Conservation (phyloP, 495 filamentous ascomycete species). For the Penicillium soppii region DNA sequence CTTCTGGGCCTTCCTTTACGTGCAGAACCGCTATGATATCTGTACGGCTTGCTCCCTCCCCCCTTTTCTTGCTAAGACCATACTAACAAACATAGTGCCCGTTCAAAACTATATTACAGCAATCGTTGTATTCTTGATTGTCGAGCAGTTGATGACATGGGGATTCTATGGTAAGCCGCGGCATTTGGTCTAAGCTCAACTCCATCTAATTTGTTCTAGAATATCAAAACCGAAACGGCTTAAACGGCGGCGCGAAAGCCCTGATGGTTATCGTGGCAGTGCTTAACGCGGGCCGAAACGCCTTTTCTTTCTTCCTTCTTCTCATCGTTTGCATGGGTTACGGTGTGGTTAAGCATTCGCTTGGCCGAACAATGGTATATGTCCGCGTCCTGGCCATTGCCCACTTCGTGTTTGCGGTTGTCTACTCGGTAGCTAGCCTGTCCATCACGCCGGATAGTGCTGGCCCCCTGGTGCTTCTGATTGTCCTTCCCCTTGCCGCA, state of each 20-base stretch:
- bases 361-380: slow-evolving; percentile 91
- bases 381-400: slow-evolving; percentile 86
- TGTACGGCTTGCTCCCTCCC: slow-evolving; percentile 44
- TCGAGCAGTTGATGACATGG: slow-evolving; percentile 98
- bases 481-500: slow-evolving; percentile 87
- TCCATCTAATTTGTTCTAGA: slow-evolving; percentile 49
- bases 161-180: slow-evolving; percentile 72
- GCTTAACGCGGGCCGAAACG: slow-evolving; percentile 90
- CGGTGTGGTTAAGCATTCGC: slow-evolving; percentile 91
- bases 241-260: slow-evolving; percentile 74
- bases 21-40: slow-evolving; percentile 91
- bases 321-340: slow-evolving; percentile 99
- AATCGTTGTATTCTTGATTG: slow-evolving; percentile 87
- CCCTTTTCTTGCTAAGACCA: not conserved
- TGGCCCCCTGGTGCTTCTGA: slow-evolving; percentile 90
- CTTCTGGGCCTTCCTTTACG: slow-evolving; percentile 95
- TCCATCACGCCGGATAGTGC: slow-evolving; percentile 72
- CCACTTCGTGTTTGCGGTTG: slow-evolving; percentile 93
- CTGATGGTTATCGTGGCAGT: slow-evolving; percentile 87
- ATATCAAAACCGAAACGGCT: slow-evolving; percentile 85
- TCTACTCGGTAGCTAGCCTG: slow-evolving; percentile 88
- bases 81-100: slow-evolving; percentile 61
- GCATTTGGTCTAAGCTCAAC: not conserved
- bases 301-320: slow-evolving; percentile 97
- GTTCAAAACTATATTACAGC: slow-evolving; percentile 99